These are phyloP conservation scores for Trichoderma brevicompactum DNA, from an alignment of 2,329 filamentous ascomycete species.

Conservation along the genomic window DNA sequence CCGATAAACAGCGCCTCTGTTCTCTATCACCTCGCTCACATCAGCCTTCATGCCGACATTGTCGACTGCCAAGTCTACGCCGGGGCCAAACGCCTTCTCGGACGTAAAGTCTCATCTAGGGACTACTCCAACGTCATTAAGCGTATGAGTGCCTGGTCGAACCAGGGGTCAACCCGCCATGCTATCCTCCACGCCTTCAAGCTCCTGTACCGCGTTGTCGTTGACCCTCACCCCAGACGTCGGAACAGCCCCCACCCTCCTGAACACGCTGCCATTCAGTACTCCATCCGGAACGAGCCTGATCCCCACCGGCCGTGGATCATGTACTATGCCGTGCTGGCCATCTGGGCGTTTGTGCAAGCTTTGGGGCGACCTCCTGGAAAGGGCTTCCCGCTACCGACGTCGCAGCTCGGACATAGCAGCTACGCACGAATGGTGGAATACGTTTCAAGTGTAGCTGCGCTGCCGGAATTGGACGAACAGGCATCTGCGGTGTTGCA, in stretches of 20 bases:
- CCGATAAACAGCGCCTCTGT: constrained; percentile 80
- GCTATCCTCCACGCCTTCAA: constrained; percentile 84
- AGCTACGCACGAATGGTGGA: constrained; percentile 46
- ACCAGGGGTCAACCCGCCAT: constrained; percentile 73
- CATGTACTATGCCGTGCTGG: constrained; percentile 82
- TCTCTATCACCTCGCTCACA: constrained; percentile 84
- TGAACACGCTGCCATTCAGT: constrained; percentile 53
- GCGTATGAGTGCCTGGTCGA: constrained; percentile 81
- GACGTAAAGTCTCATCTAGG: constrained; percentile 74
- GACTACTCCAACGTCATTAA: constrained; percentile 75
- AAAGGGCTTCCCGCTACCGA: constrained; percentile 52
- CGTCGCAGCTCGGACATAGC: constrained; percentile 46
- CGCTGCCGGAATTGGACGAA: constrained; percentile 71
- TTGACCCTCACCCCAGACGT: constrained; percentile 52
- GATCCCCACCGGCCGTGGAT: constrained; percentile 89
- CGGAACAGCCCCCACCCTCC: constrained; percentile 30
- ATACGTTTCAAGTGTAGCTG: constrained; percentile 65
- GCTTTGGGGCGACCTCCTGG: constrained; percentile 67
- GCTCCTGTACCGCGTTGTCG: constrained; percentile 76
- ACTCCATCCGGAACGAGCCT: constrained; percentile 76
- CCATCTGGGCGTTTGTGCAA: constrained; percentile 87
- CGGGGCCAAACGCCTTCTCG: constrained; percentile 75
- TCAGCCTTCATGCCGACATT: constrained; percentile 87
- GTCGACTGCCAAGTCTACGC: constrained; percentile 90
- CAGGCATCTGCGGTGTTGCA: constrained; percentile 70